Percentiles rank a stretch among this genome's conserved stretches.
Conservation (phyloP, 306 rosid genomes). For the Prunus fruticosa region DNA sequence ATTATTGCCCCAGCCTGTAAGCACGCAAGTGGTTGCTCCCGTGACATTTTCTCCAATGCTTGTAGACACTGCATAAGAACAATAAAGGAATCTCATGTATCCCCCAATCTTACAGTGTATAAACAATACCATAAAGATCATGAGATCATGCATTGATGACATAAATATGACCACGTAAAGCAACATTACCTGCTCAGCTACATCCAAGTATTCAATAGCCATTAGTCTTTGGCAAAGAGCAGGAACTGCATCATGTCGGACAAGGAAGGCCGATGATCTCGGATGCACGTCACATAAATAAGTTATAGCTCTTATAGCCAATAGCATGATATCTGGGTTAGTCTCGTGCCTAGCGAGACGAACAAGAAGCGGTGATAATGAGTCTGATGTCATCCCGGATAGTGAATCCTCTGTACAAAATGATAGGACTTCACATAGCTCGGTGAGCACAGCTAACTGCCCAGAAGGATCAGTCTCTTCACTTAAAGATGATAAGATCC, state of each 20-base stretch:
- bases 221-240: conserved; percentile 77
- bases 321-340: conserved; percentile 64
- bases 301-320: conserved; percentile 92
- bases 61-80: conserved; percentile 70
- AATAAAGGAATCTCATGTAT: conserved; percentile 13
- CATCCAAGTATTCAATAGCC: conserved; percentile 84
- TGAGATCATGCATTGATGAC: background rate
- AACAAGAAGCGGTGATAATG: conserved; percentile 72
- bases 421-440: conserved; percentile 85
- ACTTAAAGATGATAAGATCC: conserved; percentile 59
- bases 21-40: conserved; percentile 94
- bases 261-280: conserved; percentile 70
- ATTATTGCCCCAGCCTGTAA: conserved; percentile 86
- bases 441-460: conserved; percentile 65
- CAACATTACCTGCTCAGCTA: conserved; percentile 84
- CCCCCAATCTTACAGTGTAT: conserved; percentile 16
- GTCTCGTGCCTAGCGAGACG: conserved; percentile 67
- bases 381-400: conserved; percentile 67
- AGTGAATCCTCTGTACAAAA: conserved; percentile 88
- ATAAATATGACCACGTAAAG: conserved; percentile 16
- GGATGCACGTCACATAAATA: conserved; percentile 89
- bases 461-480: conserved; percentile 67
- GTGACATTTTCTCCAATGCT: conserved; percentile 97
- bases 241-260: conserved; percentile 80
- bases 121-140: background rate